A percentile compares a stretch with the other conserved stretches of the same genome.
Conservation (phyloP, 441 rosid genomes). For the Populus hybrid region DNA sequence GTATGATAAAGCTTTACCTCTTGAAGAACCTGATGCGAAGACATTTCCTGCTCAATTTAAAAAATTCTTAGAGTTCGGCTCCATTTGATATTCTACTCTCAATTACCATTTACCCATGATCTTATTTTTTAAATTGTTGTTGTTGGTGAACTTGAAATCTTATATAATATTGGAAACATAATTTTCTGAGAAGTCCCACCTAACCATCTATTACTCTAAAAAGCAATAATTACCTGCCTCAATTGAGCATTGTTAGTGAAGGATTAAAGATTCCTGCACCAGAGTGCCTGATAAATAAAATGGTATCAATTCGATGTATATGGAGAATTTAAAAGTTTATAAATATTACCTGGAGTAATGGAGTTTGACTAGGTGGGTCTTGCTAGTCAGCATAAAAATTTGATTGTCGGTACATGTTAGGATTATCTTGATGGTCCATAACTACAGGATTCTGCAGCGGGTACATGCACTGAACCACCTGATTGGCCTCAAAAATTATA, state of each 20-base stretch:
- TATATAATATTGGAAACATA: no score
- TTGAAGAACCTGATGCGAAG: no score
- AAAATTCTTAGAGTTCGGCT: no score
- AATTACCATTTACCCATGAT: no score
- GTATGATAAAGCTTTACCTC: no score
- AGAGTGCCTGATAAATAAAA: not conserved
- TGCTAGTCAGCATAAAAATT: constrained; percentile 11
- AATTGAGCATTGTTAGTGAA: not conserved
- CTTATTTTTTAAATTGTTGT: no score
- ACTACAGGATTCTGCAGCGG: constrained; percentile 14
- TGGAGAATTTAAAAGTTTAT: not conserved
- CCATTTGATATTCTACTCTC: no score
- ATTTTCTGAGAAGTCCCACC: no score
- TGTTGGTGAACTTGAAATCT: no score
- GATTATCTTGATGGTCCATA: constrained; percentile 11
- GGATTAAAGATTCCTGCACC: not conserved
- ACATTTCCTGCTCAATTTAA: no score
- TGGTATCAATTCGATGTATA: not conserved
- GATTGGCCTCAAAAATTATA: constrained; percentile 4
- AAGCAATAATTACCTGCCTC: not conserved
- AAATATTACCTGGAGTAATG: not conserved
- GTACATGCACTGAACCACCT: constrained; percentile 5
- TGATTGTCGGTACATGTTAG: constrained; percentile 5
- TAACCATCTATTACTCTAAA: no score
- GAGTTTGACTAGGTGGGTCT: constrained; percentile 9